A percentile compares a stretch with the other conserved stretches of the same genome.
Evolutionary conservation across 139 green algal species (phyloP).

Genomic region (Tetraselmis striata): DNA sequence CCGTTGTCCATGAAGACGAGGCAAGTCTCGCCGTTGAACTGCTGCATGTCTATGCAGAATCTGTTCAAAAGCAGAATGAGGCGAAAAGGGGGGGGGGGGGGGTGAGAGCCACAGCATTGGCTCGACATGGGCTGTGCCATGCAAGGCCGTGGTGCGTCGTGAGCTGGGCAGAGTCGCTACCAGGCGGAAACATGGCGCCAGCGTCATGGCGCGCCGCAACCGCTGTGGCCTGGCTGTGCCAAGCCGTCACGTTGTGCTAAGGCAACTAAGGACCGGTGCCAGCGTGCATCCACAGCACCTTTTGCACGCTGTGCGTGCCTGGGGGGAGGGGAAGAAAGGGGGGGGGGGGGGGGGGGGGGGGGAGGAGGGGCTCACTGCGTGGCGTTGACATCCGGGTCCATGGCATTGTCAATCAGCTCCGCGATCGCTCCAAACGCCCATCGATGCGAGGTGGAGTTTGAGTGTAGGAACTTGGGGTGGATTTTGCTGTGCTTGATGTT

Average conservation of each 20-base stretch:
- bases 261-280: too few species aligned
- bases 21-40: conserved; percentile 1
- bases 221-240: too few species aligned
- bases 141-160: too few species aligned
- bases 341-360: not conserved
- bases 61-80: not conserved
- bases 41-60: conserved; percentile 13
- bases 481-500: conserved; percentile 21
- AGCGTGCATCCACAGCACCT: too few species aligned
- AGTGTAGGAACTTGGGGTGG: conserved; percentile 43
- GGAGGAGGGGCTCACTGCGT: conserved; percentile 4
- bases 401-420: conserved; percentile 50
- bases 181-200: too few species aligned
- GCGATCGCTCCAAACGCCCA: conserved; percentile 48
- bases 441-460: conserved; percentile 48
- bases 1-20: conserved; percentile 33
- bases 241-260: too few species aligned
- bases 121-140: too few species aligned
- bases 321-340: too few species aligned
- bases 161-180: too few species aligned
- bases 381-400: conserved; percentile 27
- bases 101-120: not conserved
- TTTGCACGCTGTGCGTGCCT: too few species aligned
- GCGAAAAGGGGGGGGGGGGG: not conserved
- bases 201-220: too few species aligned